Conservation (phyloP, 345 rosid genomes). For the Limnanthes douglasii region DNA sequence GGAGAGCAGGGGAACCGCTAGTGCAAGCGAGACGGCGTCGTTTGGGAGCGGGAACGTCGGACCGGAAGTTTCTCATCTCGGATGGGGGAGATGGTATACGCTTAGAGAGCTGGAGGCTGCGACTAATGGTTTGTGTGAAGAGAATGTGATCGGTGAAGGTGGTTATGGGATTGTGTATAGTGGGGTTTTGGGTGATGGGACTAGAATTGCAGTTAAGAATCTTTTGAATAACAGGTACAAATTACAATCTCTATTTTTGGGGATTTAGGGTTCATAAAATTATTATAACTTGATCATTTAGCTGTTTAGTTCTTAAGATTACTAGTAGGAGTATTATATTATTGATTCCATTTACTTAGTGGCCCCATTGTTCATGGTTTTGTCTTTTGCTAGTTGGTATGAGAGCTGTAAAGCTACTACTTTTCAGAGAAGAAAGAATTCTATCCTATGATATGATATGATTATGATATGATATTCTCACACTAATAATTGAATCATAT, state of each 20-base stretch:
- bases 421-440: no score
- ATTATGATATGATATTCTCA: no score
- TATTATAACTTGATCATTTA: no score
- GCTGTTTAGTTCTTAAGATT: no score
- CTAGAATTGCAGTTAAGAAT: constrained; percentile 80
- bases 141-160: constrained; percentile 96
- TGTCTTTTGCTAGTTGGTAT: no score
- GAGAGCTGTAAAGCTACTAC: no score
- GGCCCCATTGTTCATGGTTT: no score
- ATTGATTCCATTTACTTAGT: no score
- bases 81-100: constrained; percentile 98
- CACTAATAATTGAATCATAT: no score
- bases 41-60: constrained; percentile 54
- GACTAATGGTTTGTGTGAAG: constrained; percentile 63
- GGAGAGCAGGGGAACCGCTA: constrained; percentile 62
- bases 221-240: constrained; percentile 73
- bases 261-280: not conserved
- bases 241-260: not conserved
- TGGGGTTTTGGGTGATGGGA: constrained; percentile 66
- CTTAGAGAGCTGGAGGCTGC: constrained; percentile 85
- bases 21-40: constrained; percentile 49
- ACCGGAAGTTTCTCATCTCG: constrained; percentile 90
- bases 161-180: constrained; percentile 90
- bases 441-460: no score
- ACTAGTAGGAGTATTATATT: no score